Percentiles rank a stretch among this genome's conserved stretches.
Evolutionary conservation across 257 asterid genomes (phyloP).

Genomic region (Nicotiana tomentosiformis): DNA sequence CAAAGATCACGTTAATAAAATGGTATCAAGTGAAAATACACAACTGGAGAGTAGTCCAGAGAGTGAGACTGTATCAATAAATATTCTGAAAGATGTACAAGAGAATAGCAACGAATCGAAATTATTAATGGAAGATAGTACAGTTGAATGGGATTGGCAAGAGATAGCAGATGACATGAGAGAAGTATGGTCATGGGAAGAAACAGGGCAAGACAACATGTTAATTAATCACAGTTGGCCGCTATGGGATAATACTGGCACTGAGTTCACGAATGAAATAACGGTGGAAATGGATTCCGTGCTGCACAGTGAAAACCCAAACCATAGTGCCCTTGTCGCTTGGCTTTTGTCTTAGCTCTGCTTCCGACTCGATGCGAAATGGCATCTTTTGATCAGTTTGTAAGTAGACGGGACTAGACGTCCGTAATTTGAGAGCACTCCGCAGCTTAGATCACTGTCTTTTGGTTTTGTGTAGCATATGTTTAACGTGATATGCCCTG

Average conservation of each 20-base stretch:
- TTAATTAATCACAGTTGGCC: slow-evolving; percentile 13
- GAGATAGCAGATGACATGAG: slow-evolving; percentile 3
- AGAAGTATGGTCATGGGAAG: slow-evolving; percentile 4
- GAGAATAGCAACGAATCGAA: background rate
- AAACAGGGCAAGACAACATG: slow-evolving; percentile 13
- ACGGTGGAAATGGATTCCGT: slow-evolving; percentile 18
- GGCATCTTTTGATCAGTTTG: background rate
- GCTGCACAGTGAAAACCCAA: background rate
- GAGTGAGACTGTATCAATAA: background rate
- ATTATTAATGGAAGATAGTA: background rate
- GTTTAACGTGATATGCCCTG: background rate
- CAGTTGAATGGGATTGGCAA: slow-evolving; percentile 24
- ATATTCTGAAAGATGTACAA: background rate
- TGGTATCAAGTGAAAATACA: background rate
- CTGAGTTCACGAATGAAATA: background rate
- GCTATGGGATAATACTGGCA: slow-evolving; percentile 26
- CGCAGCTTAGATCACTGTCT: background rate
- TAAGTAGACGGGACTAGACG: background rate
- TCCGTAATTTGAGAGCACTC: background rate
- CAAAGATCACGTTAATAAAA: background rate
- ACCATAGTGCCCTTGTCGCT: slow-evolving; percentile 33
- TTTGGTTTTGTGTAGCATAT: background rate
- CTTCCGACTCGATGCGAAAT: background rate
- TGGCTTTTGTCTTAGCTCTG: slow-evolving; percentile 50
- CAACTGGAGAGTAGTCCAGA: background rate